Evolutionary conservation across 306 rosid species (phyloP).

Genomic region (Ceratonia siliqua): DNA sequence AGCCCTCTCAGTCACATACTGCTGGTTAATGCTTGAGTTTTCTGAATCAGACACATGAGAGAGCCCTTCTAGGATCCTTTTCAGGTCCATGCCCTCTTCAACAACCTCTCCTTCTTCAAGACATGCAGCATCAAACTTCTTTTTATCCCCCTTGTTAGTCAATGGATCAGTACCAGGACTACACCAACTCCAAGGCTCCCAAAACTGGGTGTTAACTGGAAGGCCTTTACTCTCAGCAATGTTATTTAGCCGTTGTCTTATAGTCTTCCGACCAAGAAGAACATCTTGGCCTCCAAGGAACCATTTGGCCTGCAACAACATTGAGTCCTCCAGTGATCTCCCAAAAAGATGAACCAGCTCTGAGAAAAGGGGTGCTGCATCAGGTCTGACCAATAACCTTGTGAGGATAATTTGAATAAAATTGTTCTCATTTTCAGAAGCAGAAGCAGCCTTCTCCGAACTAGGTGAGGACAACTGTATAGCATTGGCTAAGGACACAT

Average conservation of each 20-base stretch:
- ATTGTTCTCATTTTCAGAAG: conserved; percentile 86
- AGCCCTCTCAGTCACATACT: conserved; percentile 79
- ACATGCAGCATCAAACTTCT: conserved; percentile 55
- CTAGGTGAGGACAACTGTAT: conserved; percentile 72
- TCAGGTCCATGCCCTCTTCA: conserved; percentile 65
- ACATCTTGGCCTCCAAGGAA: conserved; percentile 83
- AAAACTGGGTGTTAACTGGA: conserved; percentile 67
- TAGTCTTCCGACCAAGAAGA: conserved; percentile 83
- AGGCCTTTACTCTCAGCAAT: conserved; percentile 69
- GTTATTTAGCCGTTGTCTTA: conserved; percentile 67
- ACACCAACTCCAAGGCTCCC: conserved; percentile 91
- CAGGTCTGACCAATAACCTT: conserved; percentile 91
- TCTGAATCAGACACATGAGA: conserved; percentile 53
- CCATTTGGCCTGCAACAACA: conserved; percentile 94
- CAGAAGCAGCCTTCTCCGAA: conserved; percentile 69
- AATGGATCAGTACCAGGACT: conserved; percentile 49
- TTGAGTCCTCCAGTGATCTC: conserved; percentile 81
- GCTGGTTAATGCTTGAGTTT: conserved; percentile 49
- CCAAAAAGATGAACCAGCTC: conserved; percentile 93
- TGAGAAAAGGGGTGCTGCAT: conserved; percentile 90
- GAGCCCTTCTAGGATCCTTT: conserved; percentile 52
- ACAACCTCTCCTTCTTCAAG: conserved; percentile 95
- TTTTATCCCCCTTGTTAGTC: conserved; percentile 53
- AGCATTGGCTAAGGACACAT: conserved; percentile 71
- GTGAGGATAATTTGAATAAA: conserved; percentile 81